A percentile compares a stretch with the other conserved stretches of the same genome.
Conservation (phyloP, 2,329 filamentous ascomycete genomes). For the Aspergillus arachidicola region DNA sequence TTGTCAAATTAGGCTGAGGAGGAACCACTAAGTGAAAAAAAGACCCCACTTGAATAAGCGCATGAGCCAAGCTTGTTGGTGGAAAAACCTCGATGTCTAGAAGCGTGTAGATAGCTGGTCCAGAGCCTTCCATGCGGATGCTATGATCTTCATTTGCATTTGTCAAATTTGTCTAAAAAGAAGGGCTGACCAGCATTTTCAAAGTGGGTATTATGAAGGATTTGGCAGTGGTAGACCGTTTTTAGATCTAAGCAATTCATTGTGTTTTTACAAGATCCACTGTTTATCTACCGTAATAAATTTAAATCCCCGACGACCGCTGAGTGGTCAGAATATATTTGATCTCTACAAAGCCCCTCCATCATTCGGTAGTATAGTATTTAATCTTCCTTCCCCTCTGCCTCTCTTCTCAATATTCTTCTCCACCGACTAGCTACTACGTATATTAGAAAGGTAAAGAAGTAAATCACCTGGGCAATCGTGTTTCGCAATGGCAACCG, state of each 20-base stretch:
- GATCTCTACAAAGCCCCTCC: background rate
- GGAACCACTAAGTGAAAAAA: background rate
- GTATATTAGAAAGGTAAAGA: background rate
- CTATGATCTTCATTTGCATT: background rate
- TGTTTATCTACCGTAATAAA: background rate
- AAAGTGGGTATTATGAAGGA: background rate
- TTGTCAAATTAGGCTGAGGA: background rate
- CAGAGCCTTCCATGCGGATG: background rate
- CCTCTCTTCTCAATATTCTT: background rate
- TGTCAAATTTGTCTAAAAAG: background rate
- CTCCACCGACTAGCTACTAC: no score
- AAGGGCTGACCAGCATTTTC: background rate
- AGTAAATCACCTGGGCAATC: background rate
- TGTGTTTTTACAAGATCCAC: background rate
- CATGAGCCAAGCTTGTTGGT: background rate
- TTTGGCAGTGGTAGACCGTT: background rate
- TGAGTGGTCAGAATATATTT: background rate
- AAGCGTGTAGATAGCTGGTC: background rate
- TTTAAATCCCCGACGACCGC: background rate
- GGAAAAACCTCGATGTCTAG: background rate
- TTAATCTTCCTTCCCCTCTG: background rate
- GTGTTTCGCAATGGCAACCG: constrained; percentile 13
- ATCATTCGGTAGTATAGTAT: background rate
- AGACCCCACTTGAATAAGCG: background rate
- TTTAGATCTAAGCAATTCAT: background rate